Percentiles rank a stretch among this genome's conserved stretches.
Evolutionary conservation across 805 yeast species (phyloP).

Genomic region (Cyberlindnera bimundalis): DNA sequence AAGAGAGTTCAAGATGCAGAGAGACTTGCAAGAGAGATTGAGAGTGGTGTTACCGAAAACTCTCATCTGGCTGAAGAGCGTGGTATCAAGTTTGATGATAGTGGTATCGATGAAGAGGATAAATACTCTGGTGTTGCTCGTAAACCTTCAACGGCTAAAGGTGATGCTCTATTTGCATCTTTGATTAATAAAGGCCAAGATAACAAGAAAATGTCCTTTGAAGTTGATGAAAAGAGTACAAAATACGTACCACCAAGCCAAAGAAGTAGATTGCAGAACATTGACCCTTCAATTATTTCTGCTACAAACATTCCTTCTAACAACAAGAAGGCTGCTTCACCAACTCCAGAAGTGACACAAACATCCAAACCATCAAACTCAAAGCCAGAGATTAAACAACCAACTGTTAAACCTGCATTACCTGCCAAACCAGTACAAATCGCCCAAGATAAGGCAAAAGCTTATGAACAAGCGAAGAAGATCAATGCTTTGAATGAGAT

Average conservation of each 20-base stretch:
- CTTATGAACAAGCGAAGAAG: conserved; percentile 27
- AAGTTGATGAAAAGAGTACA: conserved; percentile 29
- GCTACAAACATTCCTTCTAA: conserved; percentile 32
- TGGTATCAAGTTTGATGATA: conserved; percentile 71
- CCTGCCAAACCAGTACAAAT: conserved; percentile 22
- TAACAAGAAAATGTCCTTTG: conserved; percentile 42
- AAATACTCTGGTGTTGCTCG: conserved; percentile 82
- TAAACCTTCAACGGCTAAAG: conserved; percentile 10
- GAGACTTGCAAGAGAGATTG: conserved; percentile 79
- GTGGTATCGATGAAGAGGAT: conserved; percentile 93
- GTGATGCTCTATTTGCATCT: conserved; percentile 28
- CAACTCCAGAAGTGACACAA: conserved; percentile 5
- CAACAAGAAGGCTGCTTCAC: conserved; percentile 1
- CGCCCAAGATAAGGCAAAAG: conserved; percentile 10
- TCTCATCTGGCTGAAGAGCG: conserved; percentile 90
- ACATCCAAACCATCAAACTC: conserved; percentile 5
- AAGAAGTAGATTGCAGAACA: conserved; percentile 40
- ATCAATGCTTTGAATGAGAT: conserved; percentile 58
- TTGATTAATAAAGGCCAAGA: conserved; percentile 24
- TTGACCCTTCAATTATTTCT: conserved; percentile 66
- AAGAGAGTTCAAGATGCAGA: conserved; percentile 69
- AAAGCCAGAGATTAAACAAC: conserved; percentile 15
- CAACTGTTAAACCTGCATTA: conserved; percentile 27
- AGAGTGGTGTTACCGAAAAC: conserved; percentile 58
- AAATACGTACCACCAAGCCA: conserved; percentile 57